These are phyloP conservation scores for Talaromyces piceae DNA, from an alignment of 2,329 filamentous ascomycete species.

Conservation along the genomic window DNA sequence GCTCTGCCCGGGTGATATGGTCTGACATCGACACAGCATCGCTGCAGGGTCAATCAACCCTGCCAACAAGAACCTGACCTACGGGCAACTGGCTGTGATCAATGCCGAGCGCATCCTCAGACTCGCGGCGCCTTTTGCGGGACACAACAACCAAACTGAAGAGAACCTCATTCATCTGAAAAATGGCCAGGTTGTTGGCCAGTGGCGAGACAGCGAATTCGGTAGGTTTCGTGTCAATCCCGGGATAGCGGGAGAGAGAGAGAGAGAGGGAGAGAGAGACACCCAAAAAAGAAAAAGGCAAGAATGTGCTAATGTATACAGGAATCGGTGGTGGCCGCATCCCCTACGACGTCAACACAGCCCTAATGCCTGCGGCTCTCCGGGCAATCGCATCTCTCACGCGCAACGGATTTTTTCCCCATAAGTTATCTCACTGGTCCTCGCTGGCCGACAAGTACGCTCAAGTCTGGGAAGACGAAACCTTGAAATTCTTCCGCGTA, in stretches of 20 bases:
- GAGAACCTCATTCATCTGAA: constrained; percentile 55
- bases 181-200: constrained; percentile 46
- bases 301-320: constrained; percentile 8
- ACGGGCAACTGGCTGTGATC: constrained; percentile 44
- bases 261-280: too few species aligned
- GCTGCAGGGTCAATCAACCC: constrained; percentile 44
- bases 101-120: constrained; percentile 55
- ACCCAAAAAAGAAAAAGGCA: too few species aligned
- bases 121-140: constrained; percentile 47
- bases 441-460: constrained; percentile 44
- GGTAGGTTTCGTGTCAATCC: constrained; percentile 38
- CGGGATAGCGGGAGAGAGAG: too few species aligned
- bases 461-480: constrained; percentile 55
- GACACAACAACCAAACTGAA: constrained; percentile 35
- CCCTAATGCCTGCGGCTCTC: constrained; percentile 54
- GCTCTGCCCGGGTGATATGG: not conserved
- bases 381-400: constrained; percentile 50
- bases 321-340: constrained; percentile 53
- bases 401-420: constrained; percentile 38
- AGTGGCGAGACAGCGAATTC: constrained; percentile 57
- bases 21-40: constrained; percentile 24
- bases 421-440: constrained; percentile 44
- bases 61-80: constrained; percentile 48
- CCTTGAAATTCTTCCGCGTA: constrained; percentile 51
- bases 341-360: constrained; percentile 60